Conservation (phyloP, 805 yeast species). For the Monosporozyma yasuniensis region DNA sequence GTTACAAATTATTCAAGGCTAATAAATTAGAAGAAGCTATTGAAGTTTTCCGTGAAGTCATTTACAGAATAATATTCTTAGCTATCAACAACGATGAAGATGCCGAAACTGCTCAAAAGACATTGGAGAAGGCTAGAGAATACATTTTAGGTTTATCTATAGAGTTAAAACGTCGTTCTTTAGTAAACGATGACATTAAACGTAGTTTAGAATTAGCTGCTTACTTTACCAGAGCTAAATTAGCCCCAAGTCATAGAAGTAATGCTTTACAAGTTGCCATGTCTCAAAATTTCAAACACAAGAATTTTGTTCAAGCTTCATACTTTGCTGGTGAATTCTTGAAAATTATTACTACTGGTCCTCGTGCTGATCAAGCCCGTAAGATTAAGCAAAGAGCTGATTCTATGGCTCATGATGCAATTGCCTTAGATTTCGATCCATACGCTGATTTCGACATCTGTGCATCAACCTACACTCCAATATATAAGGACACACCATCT, state of each 20-base stretch:
- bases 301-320: conserved; percentile 82
- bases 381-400: conserved; percentile 78
- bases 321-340: conserved; percentile 82
- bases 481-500: conserved; percentile 62
- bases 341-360: conserved; percentile 57
- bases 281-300: conserved; percentile 82
- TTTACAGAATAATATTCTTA: conserved; percentile 63
- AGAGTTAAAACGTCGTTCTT: conserved; percentile 77
- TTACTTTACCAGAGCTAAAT: conserved; percentile 78
- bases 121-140: conserved; percentile 70
- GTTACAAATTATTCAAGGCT: conserved; percentile 73
- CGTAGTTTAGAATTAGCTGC: conserved; percentile 93
- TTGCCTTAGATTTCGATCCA: conserved; percentile 88
- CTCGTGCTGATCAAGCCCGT: conserved; percentile 81
- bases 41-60: conserved; percentile 63
- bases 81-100: conserved; percentile 69
- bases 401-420: conserved; percentile 70
- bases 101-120: conserved; percentile 63
- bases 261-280: conserved; percentile 92
- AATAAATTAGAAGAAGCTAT: conserved; percentile 81
- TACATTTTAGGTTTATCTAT: conserved; percentile 88
- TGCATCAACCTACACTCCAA: conserved; percentile 79
- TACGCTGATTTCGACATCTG: conserved; percentile 87
- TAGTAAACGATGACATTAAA: conserved; percentile 62
- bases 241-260: conserved; percentile 74